These are phyloP conservation scores for Sporisorium reilianum DNA, from an alignment of 1,284 basidiomycete genomes.

Conservation along the genomic window DNA sequence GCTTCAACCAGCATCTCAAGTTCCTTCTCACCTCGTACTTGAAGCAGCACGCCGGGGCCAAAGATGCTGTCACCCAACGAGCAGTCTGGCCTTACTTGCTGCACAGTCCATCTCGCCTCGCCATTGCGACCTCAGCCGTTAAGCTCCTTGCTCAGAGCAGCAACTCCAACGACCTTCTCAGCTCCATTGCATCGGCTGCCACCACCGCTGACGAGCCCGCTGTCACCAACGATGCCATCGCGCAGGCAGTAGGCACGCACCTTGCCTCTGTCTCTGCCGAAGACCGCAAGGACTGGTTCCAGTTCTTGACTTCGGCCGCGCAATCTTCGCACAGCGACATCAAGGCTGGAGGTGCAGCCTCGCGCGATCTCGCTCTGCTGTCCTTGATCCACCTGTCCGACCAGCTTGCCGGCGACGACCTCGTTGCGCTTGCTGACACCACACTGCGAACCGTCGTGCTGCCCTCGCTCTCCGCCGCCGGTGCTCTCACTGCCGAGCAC, in stretches of 20 bases:
- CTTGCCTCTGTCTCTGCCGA: constrained; percentile 4
- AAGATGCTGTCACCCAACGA: constrained; percentile 26
- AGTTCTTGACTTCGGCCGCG: constrained; percentile 23
- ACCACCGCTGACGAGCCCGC: constrained; percentile 12
- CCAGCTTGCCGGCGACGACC: constrained; percentile 13
- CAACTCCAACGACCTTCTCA: constrained; percentile 13
- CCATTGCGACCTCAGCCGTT: constrained; percentile 14
- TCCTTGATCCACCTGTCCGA: constrained; percentile 29
- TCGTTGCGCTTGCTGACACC: constrained; percentile 22
- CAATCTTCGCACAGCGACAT: constrained; percentile 3
- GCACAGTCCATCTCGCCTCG: constrained; percentile 15
- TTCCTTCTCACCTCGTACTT: constrained; percentile 31
- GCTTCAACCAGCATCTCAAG: constrained; percentile 41
- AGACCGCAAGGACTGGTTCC: constrained; percentile 23
- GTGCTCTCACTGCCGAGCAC: constrained; percentile 21
- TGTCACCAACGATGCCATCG: constrained; percentile 25
- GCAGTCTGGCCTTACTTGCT: constrained; percentile 44
- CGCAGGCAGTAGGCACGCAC: constrained; percentile 13
- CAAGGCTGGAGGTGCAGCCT: background rate
- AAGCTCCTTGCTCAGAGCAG: constrained; percentile 16
- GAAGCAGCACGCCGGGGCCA: constrained; percentile 11
- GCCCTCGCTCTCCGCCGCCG: constrained; percentile 14
- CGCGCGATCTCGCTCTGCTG: constrained; percentile 40
- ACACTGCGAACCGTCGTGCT: constrained; percentile 19
- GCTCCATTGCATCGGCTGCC: constrained; percentile 13